Conservation (phyloP, 768 basidiomycete species). For the Podaxis sp. region DNA sequence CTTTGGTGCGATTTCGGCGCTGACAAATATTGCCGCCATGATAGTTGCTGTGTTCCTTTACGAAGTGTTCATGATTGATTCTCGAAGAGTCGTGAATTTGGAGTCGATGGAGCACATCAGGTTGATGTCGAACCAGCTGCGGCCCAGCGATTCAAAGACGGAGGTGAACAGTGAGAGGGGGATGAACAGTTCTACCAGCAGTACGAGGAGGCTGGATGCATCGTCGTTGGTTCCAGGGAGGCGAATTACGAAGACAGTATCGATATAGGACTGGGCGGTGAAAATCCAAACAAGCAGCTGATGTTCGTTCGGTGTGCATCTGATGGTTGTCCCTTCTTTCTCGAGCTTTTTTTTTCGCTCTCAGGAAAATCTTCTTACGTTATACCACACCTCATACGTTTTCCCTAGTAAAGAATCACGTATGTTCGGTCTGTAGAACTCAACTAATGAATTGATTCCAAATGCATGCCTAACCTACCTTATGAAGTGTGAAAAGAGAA, state of each 20-base stretch:
- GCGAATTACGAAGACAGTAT: not conserved
- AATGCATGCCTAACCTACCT: not conserved
- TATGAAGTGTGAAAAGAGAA: not conserved
- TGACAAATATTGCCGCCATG: conserved; percentile 1
- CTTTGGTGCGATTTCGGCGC: not conserved
- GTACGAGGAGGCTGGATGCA: not conserved
- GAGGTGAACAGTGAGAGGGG: not conserved
- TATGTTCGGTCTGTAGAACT: no score
- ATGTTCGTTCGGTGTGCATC: not conserved
- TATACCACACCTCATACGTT: not conserved
- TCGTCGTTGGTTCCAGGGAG: not conserved
- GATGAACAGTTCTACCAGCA: not conserved
- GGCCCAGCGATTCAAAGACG: not conserved
- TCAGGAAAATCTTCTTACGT: not conserved
- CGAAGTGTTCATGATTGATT: conserved; percentile 4
- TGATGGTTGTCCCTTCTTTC: not conserved
- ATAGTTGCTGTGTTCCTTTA: conserved; percentile 1
- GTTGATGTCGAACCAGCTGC: not conserved
- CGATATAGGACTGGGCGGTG: not conserved
- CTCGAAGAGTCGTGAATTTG: conserved; percentile 2
- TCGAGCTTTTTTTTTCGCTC: not conserved
- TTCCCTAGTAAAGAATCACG: not conserved
- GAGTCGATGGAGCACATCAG: conserved; percentile 7
- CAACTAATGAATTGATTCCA: no score
- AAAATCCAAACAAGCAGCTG: not conserved